phyloP scores from a whole-genome alignment of 345 rosid species.

The Aquilaria yunnanensis region DNA sequence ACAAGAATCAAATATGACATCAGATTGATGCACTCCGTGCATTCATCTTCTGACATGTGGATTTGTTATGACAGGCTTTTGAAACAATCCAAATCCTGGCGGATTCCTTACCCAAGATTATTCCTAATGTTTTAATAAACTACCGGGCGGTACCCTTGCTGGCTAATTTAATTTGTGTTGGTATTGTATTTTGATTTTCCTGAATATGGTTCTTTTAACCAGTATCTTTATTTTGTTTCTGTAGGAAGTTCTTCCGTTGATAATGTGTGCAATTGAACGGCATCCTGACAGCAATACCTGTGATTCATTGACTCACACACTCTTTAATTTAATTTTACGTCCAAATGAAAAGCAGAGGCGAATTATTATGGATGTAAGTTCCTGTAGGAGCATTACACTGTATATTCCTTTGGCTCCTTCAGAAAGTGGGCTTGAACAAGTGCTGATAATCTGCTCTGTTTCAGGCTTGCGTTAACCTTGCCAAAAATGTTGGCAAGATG shows the following conservation, averaged over 20 bases:
- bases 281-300: slow-evolving; percentile 68
- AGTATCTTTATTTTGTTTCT: slow-evolving; percentile 9
- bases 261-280: slow-evolving; percentile 94
- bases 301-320: slow-evolving; percentile 79
- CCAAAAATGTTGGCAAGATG: slow-evolving; percentile 90
- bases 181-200: not conserved
- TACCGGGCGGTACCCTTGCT: slow-evolving; percentile 68
- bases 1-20: too few relatives aligned
- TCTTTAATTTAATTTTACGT: slow-evolving; percentile 84
- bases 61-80: slow-evolving; percentile 48
- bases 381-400: slow-evolving; percentile 15
- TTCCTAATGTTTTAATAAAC: slow-evolving; percentile 87
- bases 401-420: not conserved
- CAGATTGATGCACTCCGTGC: not conserved
- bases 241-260: slow-evolving; percentile 88
- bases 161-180: not conserved
- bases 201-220: not conserved
- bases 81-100: slow-evolving; percentile 89
- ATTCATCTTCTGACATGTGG: too few relatives aligned
- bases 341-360: slow-evolving; percentile 90
- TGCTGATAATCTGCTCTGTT: slow-evolving; percentile 15
- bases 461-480: slow-evolving; percentile 85
- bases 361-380: slow-evolving; percentile 83
- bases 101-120: slow-evolving; percentile 88
- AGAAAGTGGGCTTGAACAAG: slow-evolving; percentile 14